Evolutionary conservation across 2,329 filamentous ascomycete species (phyloP).

Genomic region (Fusarium nurragi): DNA sequence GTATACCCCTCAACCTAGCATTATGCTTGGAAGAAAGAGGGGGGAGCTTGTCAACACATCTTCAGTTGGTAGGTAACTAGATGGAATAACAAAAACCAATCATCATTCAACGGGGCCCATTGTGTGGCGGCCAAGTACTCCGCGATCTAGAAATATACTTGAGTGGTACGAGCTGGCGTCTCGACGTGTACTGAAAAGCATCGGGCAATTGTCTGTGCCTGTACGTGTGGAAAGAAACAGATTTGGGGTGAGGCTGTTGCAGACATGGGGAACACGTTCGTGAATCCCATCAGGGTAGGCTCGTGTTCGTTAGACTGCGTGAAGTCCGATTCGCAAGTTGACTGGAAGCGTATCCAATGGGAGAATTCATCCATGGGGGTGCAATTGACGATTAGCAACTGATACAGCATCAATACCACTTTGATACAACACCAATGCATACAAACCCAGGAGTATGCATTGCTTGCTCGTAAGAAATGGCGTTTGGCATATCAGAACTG

Average conservation of each 20-base stretch:
- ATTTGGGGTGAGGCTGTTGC: too few relatives aligned
- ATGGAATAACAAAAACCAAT: constrained; percentile 32
- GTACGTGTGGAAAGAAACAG: too few relatives aligned
- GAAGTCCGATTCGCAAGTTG: constrained; percentile 29
- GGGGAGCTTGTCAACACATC: not conserved
- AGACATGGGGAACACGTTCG: not conserved
- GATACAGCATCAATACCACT: constrained; percentile 20
- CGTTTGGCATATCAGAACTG: constrained; percentile 28
- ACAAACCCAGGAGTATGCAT: constrained; percentile 25
- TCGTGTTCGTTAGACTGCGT: constrained; percentile 14
- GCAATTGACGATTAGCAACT: constrained; percentile 19
- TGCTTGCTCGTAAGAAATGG: constrained; percentile 20
- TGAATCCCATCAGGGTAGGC: constrained; percentile 17
- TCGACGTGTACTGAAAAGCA: constrained; percentile 10
- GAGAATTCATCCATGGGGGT: constrained; percentile 23
- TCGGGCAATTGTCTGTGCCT: constrained; percentile 13
- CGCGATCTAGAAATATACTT: constrained; percentile 17
- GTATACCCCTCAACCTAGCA: not conserved
- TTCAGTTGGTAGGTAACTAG: constrained; percentile 4
- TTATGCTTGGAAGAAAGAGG: too few relatives aligned
- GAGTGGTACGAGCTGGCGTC: constrained; percentile 16
- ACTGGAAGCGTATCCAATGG: constrained; percentile 31
- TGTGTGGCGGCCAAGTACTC: constrained; percentile 36
- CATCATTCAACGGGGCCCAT: constrained; percentile 36
- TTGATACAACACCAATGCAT: constrained; percentile 24